Evolutionary conservation across 805 yeast species (phyloP).

Genomic region (Schwanniomyces yamadae): DNA sequence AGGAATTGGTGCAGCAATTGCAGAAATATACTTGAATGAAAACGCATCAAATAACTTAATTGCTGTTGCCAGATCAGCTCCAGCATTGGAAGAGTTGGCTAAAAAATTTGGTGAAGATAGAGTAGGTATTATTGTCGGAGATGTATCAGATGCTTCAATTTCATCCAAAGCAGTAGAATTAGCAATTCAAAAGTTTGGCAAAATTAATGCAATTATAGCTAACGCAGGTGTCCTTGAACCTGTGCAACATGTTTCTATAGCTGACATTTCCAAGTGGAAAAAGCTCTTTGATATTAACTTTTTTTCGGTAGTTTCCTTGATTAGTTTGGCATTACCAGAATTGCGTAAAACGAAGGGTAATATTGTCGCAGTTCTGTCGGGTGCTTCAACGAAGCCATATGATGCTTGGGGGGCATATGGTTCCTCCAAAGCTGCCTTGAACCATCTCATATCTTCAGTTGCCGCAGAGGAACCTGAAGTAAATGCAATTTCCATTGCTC

Average conservation of each 20-base stretch:
- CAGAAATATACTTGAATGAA: constrained; percentile 45
- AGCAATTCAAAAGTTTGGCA: constrained; percentile 53
- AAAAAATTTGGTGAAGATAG: constrained; percentile 45
- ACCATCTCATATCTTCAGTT: constrained; percentile 67
- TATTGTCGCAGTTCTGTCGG: constrained; percentile 82
- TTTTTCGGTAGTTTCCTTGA: constrained; percentile 68
- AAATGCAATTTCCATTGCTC: constrained; percentile 74
- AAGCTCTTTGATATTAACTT: constrained; percentile 70
- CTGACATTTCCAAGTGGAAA: constrained; percentile 60
- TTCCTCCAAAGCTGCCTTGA: constrained; percentile 85
- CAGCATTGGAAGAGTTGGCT: constrained; percentile 43
- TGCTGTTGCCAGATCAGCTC: constrained; percentile 70
- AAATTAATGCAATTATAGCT: constrained; percentile 62
- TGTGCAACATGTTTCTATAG: constrained; percentile 53
- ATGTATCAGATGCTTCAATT: constrained; percentile 48
- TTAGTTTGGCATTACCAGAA: constrained; percentile 54
- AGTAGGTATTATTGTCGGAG: constrained; percentile 57
- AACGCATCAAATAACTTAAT: constrained; percentile 45
- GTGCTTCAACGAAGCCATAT: constrained; percentile 66
- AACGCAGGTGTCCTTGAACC: constrained; percentile 88
- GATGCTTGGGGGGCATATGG: constrained; percentile 93
- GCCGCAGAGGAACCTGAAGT: constrained; percentile 64
- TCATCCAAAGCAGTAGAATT: constrained; percentile 38
- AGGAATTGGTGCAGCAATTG: constrained; percentile 85
- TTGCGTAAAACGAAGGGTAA: constrained; percentile 57